Evolutionary conservation across 2,329 filamentous ascomycete species (phyloP).

Genomic region (Arthrocladium fulminans): DNA sequence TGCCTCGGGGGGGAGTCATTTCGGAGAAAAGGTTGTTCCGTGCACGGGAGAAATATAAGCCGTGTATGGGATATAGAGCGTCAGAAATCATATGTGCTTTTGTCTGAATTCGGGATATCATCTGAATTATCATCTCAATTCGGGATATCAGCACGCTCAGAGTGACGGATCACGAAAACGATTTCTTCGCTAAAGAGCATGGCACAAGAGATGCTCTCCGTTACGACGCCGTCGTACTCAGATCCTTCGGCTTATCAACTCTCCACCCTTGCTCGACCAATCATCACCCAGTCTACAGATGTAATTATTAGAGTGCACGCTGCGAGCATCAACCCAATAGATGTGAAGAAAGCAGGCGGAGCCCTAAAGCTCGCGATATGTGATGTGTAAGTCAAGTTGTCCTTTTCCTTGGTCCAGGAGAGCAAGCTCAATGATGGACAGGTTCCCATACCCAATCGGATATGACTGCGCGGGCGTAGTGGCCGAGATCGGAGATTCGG

Average conservation of each 20-base stretch:
- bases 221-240: constrained; percentile 15
- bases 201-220: constrained; percentile 17
- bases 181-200: too few relatives aligned
- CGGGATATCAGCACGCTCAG: too few relatives aligned
- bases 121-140: too few relatives aligned
- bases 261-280: constrained; percentile 13
- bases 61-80: too few relatives aligned
- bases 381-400: constrained; percentile 28
- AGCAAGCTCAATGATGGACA: constrained; percentile 12
- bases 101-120: too few relatives aligned
- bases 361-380: constrained; percentile 27
- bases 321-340: constrained; percentile 39
- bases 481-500: constrained; percentile 27
- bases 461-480: constrained; percentile 37
- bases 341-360: constrained; percentile 36
- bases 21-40: too few relatives aligned
- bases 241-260: constrained; percentile 21
- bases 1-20: too few relatives aligned
- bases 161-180: too few relatives aligned
- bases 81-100: too few relatives aligned
- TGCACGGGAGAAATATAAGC: too few relatives aligned
- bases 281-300: constrained; percentile 17
- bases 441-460: constrained; percentile 38
- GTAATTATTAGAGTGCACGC: constrained; percentile 31
- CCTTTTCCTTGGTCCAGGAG: neutral